phyloP scores from a whole-genome alignment of 1,284 basidiomycete species.

The Vanrija humicola region DNA sequence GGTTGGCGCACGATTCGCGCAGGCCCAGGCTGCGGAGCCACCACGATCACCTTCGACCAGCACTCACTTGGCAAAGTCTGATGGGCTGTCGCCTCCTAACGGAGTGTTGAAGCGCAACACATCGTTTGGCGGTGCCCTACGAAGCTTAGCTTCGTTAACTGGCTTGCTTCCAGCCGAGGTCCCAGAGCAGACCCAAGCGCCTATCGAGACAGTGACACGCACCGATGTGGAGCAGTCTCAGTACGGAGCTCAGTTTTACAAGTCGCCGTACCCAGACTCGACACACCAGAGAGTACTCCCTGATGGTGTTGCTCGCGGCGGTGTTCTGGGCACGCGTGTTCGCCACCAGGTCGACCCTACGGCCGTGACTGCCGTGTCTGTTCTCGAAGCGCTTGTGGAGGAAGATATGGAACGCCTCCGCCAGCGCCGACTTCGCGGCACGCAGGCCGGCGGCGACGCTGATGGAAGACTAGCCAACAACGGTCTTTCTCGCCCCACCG shows the following conservation, averaged over 20 bases:
- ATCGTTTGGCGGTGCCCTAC: constrained; percentile 79
- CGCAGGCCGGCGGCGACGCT: constrained; percentile 43
- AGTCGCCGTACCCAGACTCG: constrained; percentile 41
- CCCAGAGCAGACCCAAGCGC: constrained; percentile 9
- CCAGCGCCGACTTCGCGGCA: constrained; percentile 58
- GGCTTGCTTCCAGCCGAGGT: constrained; percentile 30
- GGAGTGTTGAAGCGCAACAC: constrained; percentile 68
- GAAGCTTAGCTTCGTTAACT: constrained; percentile 60
- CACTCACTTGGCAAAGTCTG: background rate
- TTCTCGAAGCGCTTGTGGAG: constrained; percentile 80
- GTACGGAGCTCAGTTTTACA: constrained; percentile 25
- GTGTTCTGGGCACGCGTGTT: constrained; percentile 6
- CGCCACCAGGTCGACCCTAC: constrained; percentile 6
- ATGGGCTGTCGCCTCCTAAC: constrained; percentile 1
- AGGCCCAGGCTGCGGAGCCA: background rate
- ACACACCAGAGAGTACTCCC: constrained; percentile 34
- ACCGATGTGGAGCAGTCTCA: constrained; percentile 14
- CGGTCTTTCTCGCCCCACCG: constrained; percentile 36
- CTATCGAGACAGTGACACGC: constrained; percentile 11
- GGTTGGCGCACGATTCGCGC: constrained; percentile 10
- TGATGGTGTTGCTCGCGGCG: constrained; percentile 10
- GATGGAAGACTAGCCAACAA: constrained; percentile 41
- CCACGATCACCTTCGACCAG: background rate
- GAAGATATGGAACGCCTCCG: constrained; percentile 84
- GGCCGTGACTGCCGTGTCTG: constrained; percentile 58